These are phyloP conservation scores for Ambrosiella beaveri DNA, from an alignment of 2,329 filamentous ascomycete species.

Conservation along the genomic window DNA sequence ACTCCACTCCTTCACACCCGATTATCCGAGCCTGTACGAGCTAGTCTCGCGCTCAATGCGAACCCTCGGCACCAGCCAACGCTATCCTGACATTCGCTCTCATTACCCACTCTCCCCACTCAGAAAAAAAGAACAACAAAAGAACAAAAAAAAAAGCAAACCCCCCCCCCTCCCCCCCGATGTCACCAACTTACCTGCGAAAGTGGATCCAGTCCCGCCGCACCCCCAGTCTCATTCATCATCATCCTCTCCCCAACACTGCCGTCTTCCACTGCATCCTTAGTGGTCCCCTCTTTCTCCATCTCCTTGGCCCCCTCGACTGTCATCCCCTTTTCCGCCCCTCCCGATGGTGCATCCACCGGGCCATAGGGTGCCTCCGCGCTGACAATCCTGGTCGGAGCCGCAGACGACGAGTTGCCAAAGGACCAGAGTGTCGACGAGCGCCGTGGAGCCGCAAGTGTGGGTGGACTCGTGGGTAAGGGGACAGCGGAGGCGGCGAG, in stretches of 20 bases:
- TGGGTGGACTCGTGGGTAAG: not conserved
- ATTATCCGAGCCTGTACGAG: no score
- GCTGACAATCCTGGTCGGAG: no score
- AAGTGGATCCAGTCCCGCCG: conserved; percentile 4
- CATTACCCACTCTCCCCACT: no score
- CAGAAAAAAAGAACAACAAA: no score
- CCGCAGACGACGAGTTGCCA: no score
- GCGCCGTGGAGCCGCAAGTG: not conserved
- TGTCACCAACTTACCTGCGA: conserved; percentile 7
- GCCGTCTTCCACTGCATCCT: not conserved
- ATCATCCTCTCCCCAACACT: not conserved
- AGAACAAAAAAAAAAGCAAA: no score
- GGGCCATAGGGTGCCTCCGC: not conserved
- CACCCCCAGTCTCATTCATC: not conserved
- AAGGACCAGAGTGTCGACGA: no score
- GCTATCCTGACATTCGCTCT: no score
- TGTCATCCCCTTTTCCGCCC: not conserved
- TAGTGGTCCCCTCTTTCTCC: not conserved
- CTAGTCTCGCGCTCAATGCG: no score
- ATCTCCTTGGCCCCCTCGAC: not conserved
- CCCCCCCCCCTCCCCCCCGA: no score
- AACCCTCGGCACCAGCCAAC: no score
- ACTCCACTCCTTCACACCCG: no score
- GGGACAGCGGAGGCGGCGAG: not conserved
- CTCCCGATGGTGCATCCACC: not conserved